Conservation (phyloP, 805 yeast species). For the Candida tallmaniae region DNA sequence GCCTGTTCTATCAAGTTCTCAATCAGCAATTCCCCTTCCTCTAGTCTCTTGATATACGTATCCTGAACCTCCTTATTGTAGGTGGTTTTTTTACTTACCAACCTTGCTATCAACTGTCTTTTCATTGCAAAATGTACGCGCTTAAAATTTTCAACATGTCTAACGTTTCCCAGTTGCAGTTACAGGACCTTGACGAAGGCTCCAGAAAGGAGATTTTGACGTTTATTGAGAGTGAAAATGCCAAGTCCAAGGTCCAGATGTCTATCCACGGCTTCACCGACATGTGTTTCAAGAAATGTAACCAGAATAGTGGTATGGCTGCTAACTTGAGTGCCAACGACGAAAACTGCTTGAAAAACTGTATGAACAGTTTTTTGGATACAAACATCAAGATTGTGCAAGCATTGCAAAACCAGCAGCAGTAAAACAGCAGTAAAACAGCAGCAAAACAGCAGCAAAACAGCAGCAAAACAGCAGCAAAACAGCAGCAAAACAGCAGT, state of each 20-base stretch:
- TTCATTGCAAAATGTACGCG: not conserved
- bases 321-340: slow-evolving; percentile 54
- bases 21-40: slow-evolving; percentile 6
- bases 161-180: slow-evolving; percentile 5
- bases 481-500: no score
- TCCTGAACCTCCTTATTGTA: slow-evolving; percentile 7
- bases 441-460: no score
- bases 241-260: slow-evolving; percentile 82
- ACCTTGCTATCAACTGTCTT: not conserved
- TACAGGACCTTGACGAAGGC: slow-evolving; percentile 51
- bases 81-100: slow-evolving; percentile 3
- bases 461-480: no score
- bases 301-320: slow-evolving; percentile 41
- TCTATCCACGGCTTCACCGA: slow-evolving; percentile 87
- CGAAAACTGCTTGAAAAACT: slow-evolving; percentile 69
- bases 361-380: slow-evolving; percentile 83
- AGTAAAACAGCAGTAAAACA: no score
- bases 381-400: slow-evolving; percentile 82
- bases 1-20: slow-evolving; percentile 5
- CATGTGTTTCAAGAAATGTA: slow-evolving; percentile 85
- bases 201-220: slow-evolving; percentile 70
- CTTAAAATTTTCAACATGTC: slow-evolving; percentile 2
- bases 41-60: slow-evolving; percentile 5
- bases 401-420: slow-evolving; percentile 27
- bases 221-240: slow-evolving; percentile 77